A percentile compares a stretch with the other conserved stretches of the same genome.
Evolutionary conservation across 306 rosid genomes (phyloP).

Genomic region (Quercus agrifolia): DNA sequence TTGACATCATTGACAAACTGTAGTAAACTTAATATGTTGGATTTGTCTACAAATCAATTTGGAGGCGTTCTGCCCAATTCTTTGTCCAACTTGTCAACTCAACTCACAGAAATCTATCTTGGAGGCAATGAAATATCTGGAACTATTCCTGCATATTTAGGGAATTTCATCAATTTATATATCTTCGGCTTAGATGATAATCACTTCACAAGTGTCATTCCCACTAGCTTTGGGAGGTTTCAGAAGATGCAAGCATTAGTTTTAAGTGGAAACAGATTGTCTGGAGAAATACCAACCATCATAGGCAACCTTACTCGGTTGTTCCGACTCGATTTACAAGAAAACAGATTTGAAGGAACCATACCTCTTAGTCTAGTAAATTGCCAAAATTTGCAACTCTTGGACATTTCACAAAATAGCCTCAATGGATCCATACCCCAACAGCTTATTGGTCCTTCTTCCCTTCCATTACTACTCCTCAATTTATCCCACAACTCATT

Average conservation of each 20-base stretch:
- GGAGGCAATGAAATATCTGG: too few relatives aligned
- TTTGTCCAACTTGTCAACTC: constrained; percentile 31
- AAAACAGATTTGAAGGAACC: too few relatives aligned
- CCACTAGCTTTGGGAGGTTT: constrained; percentile 21
- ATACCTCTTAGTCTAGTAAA: constrained; percentile 17
- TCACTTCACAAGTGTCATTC: constrained; percentile 19
- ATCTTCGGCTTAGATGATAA: not conserved
- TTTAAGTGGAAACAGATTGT: not conserved
- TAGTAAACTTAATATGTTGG: constrained; percentile 3
- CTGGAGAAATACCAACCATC: constrained; percentile 1
- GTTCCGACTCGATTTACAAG: not conserved
- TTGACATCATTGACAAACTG: constrained; percentile 21
- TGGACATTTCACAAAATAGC: constrained; percentile 1
- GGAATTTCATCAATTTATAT: too few relatives aligned
- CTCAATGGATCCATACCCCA: constrained; percentile 32
- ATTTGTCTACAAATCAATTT: constrained; percentile 15
- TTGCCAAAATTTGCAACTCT: not conserved
- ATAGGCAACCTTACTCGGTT: constrained; percentile 31
- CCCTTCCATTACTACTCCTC: too few relatives aligned
- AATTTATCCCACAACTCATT: too few relatives aligned
- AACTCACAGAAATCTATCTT: not conserved
- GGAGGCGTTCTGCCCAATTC: constrained; percentile 31
- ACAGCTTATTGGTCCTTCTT: not conserved
- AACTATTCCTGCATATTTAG: too few relatives aligned
- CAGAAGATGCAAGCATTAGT: not conserved